Conservation (phyloP, 75 land plant species). For the Cryptomeria japonica region DNA sequence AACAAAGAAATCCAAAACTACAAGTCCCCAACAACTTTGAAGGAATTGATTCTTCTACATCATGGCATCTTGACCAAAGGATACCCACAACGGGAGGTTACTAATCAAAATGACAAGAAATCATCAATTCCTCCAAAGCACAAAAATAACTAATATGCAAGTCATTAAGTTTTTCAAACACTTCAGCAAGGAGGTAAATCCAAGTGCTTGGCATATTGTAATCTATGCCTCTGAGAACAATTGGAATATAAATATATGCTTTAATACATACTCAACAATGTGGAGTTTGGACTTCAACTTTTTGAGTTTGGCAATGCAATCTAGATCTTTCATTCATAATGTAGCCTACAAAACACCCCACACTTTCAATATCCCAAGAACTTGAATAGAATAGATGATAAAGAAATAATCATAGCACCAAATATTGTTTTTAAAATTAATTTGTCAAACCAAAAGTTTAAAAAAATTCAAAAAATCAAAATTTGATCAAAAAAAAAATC, state of each 20-base stretch:
- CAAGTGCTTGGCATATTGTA: not conserved
- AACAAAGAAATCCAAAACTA: no score
- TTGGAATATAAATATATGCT: no score
- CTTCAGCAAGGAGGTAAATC: not conserved
- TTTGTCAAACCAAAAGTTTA: no score
- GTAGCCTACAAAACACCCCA: not conserved
- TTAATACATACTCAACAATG: not conserved
- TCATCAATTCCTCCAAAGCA: no score
- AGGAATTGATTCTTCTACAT: not conserved
- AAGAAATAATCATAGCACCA: no score
- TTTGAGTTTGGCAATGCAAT: not conserved
- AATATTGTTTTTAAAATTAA: no score
- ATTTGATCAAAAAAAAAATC: no score
- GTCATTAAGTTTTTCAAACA: not conserved
- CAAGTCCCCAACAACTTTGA: not conserved
- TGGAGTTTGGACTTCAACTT: not conserved
- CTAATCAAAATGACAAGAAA: not conserved
- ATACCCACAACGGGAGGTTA: not conserved
- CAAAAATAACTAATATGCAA: no score
- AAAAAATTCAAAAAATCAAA: no score
- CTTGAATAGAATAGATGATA: not conserved
- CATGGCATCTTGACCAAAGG: not conserved
- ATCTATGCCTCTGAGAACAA: not conserved
- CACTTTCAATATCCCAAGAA: not conserved
- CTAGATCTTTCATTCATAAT: not conserved